phyloP scores from a whole-genome alignment of 768 basidiomycete genomes.

The Phaffia tasmanica region DNA sequence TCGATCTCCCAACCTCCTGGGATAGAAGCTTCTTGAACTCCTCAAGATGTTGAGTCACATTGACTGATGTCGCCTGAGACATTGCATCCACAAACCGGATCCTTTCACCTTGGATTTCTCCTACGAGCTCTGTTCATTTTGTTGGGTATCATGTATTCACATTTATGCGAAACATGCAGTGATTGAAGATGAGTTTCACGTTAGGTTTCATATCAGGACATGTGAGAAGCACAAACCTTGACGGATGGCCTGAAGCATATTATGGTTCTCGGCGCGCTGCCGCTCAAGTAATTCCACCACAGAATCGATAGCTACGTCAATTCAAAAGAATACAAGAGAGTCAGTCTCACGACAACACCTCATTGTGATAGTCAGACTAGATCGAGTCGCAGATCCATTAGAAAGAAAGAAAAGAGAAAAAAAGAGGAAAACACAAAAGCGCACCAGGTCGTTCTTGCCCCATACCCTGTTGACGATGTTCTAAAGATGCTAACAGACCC shows the following conservation, averaged over 20 bases:
- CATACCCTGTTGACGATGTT: conserved; percentile 30
- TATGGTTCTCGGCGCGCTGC: conserved; percentile 63
- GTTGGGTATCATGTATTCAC: too few species aligned
- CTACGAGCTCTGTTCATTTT: conserved; percentile 53
- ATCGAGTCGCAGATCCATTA: background rate
- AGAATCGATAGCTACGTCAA: conserved; percentile 31
- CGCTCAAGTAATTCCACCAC: conserved; percentile 47
- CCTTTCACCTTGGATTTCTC: conserved; percentile 75
- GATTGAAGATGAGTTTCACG: background rate
- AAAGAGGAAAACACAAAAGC: conserved; percentile 28
- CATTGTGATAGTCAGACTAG: background rate
- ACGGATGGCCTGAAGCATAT: conserved; percentile 54
- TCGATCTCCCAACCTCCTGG: conserved; percentile 61
- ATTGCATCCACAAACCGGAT: conserved; percentile 86
- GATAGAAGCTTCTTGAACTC: conserved; percentile 73
- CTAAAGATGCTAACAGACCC: conserved; percentile 33
- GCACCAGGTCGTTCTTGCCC: conserved; percentile 32
- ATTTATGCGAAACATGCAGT: background rate
- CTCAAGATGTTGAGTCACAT: conserved; percentile 72
- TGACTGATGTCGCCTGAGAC: conserved; percentile 82
- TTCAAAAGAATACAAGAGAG: conserved; percentile 2
- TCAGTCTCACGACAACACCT: background rate
- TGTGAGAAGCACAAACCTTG: conserved; percentile 42
- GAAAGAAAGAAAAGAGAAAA: background rate
- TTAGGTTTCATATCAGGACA: conserved; percentile 4